Evolutionary conservation across 495 filamentous ascomycete genomes (phyloP).

Genomic region (Podospora didyma): DNA sequence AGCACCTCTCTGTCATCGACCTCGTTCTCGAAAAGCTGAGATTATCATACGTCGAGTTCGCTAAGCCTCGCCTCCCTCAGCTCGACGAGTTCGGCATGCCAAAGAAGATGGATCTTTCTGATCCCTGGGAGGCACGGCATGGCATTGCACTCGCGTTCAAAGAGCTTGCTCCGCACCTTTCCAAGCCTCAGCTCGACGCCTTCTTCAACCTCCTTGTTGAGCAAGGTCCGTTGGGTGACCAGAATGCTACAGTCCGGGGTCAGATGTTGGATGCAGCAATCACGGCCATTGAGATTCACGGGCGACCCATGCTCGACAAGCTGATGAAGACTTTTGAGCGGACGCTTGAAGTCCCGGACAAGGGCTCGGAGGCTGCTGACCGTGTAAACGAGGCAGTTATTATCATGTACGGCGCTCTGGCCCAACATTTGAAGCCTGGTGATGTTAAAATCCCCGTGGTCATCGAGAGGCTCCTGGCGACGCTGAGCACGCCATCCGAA

Average conservation of each 20-base stretch:
- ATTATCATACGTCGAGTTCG: conserved; percentile 65
- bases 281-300: conserved; percentile 71
- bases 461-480: conserved; percentile 74
- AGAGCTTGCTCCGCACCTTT: conserved; percentile 67
- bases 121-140: conserved; percentile 86
- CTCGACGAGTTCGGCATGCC: conserved; percentile 92
- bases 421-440: conserved; percentile 76
- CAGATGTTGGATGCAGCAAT: conserved; percentile 95
- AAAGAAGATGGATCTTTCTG: conserved; percentile 72
- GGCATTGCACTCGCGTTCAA: conserved; percentile 84
- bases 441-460: conserved; percentile 83
- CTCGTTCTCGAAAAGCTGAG: conserved; percentile 60
- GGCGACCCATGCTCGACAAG: conserved; percentile 74
- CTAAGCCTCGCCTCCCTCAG: conserved; percentile 74
- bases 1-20: conserved; percentile 42
- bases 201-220: conserved; percentile 85
- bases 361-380: conserved; percentile 71
- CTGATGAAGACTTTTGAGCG: conserved; percentile 89
- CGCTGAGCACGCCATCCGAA: conserved; percentile 92
- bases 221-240: conserved; percentile 76
- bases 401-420: conserved; percentile 91
- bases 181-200: conserved; percentile 61
- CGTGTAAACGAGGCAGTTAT: conserved; percentile 94
- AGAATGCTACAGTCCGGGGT: conserved; percentile 66
- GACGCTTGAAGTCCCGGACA: conserved; percentile 76